Conservation (phyloP, 495 filamentous ascomycete genomes). For the Astrothelium macrocarpum region DNA sequence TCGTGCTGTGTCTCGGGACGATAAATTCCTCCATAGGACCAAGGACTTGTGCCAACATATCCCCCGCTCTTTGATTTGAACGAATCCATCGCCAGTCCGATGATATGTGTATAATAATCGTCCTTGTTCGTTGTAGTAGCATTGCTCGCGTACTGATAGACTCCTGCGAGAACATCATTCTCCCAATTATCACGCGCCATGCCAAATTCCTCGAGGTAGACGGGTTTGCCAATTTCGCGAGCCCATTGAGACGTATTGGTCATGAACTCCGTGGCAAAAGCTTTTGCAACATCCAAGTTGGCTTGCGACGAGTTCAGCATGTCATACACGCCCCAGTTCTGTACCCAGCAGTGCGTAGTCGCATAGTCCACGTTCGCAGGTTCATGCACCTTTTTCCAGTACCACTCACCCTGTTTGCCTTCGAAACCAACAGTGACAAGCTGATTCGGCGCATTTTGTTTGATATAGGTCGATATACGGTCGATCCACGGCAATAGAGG, state of each 20-base stretch:
- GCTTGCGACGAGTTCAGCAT: constrained; percentile 18
- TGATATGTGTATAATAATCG: constrained; percentile 20
- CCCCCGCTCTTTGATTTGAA: constrained; percentile 17
- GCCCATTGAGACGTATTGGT: constrained; percentile 19
- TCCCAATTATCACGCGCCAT: constrained; percentile 27
- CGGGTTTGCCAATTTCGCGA: constrained; percentile 21
- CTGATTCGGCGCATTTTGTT: constrained; percentile 18
- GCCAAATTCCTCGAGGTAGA: constrained; percentile 24
- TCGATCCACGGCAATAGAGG: constrained; percentile 21
- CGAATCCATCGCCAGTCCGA: constrained; percentile 14
- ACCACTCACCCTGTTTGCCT: constrained; percentile 24
- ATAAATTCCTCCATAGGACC: constrained; percentile 25
- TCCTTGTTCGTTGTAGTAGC: constrained; percentile 23
- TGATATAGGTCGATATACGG: constrained; percentile 20
- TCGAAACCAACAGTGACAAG: constrained; percentile 23
- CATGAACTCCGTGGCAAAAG: constrained; percentile 19
- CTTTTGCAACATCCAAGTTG: constrained; percentile 16
- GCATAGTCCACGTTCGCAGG: constrained; percentile 20
- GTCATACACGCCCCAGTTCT: constrained; percentile 27
- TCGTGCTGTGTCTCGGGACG: constrained; percentile 21
- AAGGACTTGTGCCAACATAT: constrained; percentile 24
- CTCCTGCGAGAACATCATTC: constrained; percentile 16
- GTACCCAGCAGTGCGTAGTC: constrained; percentile 26
- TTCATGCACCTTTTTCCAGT: constrained; percentile 23
- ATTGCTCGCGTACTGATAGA: constrained; percentile 19